Conservation (phyloP, 768 basidiomycete genomes). For the Hypholoma sublateritium region DNA sequence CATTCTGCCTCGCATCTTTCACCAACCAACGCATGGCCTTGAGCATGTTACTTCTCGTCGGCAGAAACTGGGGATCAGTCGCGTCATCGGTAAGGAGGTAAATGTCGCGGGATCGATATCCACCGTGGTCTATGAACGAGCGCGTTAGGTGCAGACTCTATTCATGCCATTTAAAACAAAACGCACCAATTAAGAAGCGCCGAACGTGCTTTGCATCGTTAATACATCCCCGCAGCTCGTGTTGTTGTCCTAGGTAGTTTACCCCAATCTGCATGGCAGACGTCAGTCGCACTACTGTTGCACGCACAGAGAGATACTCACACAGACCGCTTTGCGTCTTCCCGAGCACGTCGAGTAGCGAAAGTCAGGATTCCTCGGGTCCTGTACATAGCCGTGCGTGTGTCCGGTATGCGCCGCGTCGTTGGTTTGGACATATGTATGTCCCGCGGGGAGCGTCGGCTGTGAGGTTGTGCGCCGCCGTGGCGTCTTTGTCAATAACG, state of each 20-base stretch:
- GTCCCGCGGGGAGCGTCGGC: constrained; percentile 9
- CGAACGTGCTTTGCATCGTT: constrained; percentile 77
- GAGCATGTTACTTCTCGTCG: constrained; percentile 48
- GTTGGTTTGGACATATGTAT: background rate
- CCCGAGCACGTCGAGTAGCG: constrained; percentile 82
- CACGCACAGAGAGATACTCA: constrained; percentile 33
- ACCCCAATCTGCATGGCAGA: constrained; percentile 62
- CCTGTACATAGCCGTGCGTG: constrained; percentile 6
- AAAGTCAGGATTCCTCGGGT: constrained; percentile 38
- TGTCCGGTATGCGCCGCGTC: constrained; percentile 2
- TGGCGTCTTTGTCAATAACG: background rate
- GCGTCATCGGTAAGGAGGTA: constrained; percentile 68
- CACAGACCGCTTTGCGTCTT: constrained; percentile 77
- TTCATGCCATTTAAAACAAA: no score
- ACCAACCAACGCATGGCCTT: constrained; percentile 64
- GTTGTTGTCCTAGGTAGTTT: constrained; percentile 66
- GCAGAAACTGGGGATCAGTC: constrained; percentile 39
- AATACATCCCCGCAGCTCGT: constrained; percentile 72
- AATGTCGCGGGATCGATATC: constrained; percentile 62
- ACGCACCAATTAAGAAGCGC: constrained; percentile 62
- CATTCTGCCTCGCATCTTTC: constrained; percentile 61
- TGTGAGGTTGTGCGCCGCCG: background rate
- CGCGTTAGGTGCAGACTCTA: background rate
- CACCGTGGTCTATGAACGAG: constrained; percentile 32
- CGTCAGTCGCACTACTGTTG: background rate